A percentile compares a stretch with the other conserved stretches of the same genome.
Evolutionary conservation across 345 rosid species (phyloP).

Genomic region (Pistacia vera): DNA sequence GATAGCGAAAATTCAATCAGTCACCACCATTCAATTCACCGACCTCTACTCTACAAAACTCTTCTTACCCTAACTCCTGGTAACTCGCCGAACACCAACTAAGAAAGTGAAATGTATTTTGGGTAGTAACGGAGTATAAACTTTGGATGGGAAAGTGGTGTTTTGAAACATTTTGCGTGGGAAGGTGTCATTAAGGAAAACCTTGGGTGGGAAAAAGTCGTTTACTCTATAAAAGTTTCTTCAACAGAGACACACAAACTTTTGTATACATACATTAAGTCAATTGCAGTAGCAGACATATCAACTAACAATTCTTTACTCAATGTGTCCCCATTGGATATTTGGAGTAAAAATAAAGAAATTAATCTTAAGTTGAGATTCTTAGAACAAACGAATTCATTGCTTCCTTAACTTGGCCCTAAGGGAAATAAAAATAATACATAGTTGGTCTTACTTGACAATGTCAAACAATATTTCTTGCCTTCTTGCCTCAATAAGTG

Average conservation of each 20-base stretch:
- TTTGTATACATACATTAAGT: neutral
- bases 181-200: too few species aligned
- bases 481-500: neutral
- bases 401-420: neutral
- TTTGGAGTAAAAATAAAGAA: neutral
- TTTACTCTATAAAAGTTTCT: neutral
- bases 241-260: neutral
- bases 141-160: too few species aligned
- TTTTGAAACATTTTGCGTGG: too few species aligned
- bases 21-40: too few species aligned
- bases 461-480: slow-evolving; percentile 3
- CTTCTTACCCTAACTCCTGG: too few species aligned
- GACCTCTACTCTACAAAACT: too few species aligned
- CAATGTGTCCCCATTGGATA: neutral
- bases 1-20: too few species aligned
- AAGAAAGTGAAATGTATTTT: too few species aligned
- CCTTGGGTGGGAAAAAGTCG: too few species aligned
- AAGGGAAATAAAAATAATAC: neutral
- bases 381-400: neutral
- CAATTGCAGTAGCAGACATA: neutral
- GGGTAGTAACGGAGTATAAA: too few species aligned
- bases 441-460: neutral
- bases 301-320: neutral
- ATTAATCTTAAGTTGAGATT: neutral
- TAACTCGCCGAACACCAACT: too few species aligned